Evolutionary conservation across 225 moss, liverwort and hornwort species (phyloP), one percentile per base, ranked within the genome.

Genomic region (Pseudisothecium myosuroides): DNA sequence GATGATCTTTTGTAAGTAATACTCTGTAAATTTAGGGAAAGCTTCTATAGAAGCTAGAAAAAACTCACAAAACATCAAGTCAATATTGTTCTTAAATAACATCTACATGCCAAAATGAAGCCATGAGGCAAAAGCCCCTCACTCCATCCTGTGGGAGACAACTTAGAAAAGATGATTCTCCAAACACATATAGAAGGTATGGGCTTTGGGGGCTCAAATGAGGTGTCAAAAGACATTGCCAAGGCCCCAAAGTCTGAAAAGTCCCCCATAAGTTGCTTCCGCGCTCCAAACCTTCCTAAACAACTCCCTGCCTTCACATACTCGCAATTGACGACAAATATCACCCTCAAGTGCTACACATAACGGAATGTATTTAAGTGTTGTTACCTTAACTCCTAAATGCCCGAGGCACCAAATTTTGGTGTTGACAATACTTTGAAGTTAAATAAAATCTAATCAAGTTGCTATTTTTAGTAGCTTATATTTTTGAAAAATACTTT

Each of bases 241-340:
- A 72, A 41, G 45, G 3, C 28, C 49, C 5, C 4, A 7, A 54
- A 37, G 37, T 77, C 15, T 36, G 23, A 23, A 52, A 76, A 22
- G 5, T 76, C 1, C 5, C 12, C 0, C 2, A 1, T 8, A 34
- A 52, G 6, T 0, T 1, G 0, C 34, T 21, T 76, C 3, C 0
- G 1, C 0, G 0, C 1, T 75, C 12, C 7, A 49, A 49, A 20
- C 31, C 20, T 75, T 31, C 7, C 4, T 47, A 47, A 72, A 18
- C 4, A 47, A 29, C 2, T 45, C 5, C 5, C 5, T 5, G 2
- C 43, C 27, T 27, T 72, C 16, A 10, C 17, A 28, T 45, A 55
- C 8, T 19, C 7, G 3, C 9, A 73, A 0, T 41, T 14, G 7
- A 23, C 2, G 2, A 0, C 27, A 73, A 73, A 18, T 31, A 31